Conservation (phyloP, 768 basidiomycete species). For the Rhizopogon vesiculosus region DNA sequence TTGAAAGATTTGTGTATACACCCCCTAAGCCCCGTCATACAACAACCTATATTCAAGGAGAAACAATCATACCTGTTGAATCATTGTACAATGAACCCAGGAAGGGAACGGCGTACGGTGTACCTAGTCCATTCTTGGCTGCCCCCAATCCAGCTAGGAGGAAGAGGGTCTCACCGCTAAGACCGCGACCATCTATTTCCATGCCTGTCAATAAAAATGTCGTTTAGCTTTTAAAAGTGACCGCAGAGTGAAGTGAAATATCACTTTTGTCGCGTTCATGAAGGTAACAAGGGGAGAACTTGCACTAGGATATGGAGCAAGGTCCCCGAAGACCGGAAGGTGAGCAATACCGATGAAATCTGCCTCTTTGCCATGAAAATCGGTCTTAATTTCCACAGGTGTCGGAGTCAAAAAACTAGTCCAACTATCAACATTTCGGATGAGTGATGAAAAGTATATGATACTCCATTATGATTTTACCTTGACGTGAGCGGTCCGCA, state of each 20-base stretch:
- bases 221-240: neutral
- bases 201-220: neutral
- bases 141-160: neutral
- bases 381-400: neutral
- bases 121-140: neutral
- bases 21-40: neutral
- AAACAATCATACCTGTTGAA: neutral
- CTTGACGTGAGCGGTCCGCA: neutral
- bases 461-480: neutral
- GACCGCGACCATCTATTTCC: neutral
- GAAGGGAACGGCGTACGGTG: neutral
- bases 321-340: no score
- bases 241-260: neutral
- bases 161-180: neutral
- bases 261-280: neutral
- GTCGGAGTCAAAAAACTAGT: neutral
- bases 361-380: neutral
- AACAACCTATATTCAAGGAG: neutral
- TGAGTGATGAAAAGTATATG: neutral
- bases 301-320: no score
- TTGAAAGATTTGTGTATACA: neutral
- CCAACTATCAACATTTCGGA: neutral
- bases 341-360: neutral
- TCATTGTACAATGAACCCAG: neutral
- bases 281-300: neutral